Evolutionary conservation across 2,329 filamentous ascomycete genomes (phyloP).

Genomic region (Apiospora kogelbergensis): DNA sequence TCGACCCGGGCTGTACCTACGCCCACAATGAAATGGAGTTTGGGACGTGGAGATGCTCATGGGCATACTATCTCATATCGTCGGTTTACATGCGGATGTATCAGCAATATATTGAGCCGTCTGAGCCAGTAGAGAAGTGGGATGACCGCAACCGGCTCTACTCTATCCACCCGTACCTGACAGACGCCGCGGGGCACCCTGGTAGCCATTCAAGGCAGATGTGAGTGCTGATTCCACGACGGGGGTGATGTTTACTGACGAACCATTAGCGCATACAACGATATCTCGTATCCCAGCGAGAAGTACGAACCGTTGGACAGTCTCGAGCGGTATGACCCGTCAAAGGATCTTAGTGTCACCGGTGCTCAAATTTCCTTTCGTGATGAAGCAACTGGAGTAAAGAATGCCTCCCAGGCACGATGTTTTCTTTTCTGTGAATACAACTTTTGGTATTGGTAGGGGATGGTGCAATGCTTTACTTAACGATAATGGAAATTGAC

Average conservation of each 20-base stretch:
- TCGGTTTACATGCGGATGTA: conserved; percentile 16
- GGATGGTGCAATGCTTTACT: background rate
- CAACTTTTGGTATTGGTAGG: background rate
- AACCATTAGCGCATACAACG: background rate
- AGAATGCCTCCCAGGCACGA: background rate
- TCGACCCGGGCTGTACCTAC: conserved; percentile 38
- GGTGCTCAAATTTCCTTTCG: conserved; percentile 11
- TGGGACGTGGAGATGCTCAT: conserved; percentile 17
- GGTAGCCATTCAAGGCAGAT: conserved; percentile 25
- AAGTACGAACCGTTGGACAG: conserved; percentile 33
- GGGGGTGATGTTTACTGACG: conserved; percentile 31
- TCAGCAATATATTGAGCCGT: conserved; percentile 14
- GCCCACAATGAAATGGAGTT: conserved; percentile 36
- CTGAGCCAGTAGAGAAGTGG: conserved; percentile 20
- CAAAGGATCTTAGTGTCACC: conserved; percentile 25
- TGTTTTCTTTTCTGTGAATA: too few species aligned
- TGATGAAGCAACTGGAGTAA: conserved; percentile 15
- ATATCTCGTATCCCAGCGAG: conserved; percentile 36
- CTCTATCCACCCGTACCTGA: conserved; percentile 17
- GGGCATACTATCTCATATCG: conserved; percentile 18
- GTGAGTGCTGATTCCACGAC: conserved; percentile 18
- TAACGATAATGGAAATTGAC: background rate
- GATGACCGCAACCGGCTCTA: conserved; percentile 23
- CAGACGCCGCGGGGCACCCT: conserved; percentile 22
- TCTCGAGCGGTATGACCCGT: conserved; percentile 30